Base-by-base conservation (phyloP, 202 grass and related monocot species). In the Dendrocalamus latiflorus region DNA sequence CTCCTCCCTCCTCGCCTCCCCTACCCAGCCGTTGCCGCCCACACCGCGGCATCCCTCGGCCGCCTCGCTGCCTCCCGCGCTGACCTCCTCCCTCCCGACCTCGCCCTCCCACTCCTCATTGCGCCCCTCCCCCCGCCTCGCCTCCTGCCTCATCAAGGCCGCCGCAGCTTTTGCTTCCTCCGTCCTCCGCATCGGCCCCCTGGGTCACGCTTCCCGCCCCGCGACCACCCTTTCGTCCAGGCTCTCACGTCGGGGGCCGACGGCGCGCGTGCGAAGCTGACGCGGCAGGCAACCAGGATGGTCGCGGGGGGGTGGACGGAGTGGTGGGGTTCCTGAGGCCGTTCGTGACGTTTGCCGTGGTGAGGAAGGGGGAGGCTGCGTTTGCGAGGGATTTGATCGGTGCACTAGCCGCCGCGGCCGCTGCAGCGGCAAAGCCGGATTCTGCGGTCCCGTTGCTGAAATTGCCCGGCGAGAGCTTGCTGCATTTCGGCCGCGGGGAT, bases 211-310 rank as follows among this genome's bases (percentile, higher is more conserved):
- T 80, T 83, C 88, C 82, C 48, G 51, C 81, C 83, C 16, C 84
- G 87, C 56, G 86, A 95, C 61, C 93, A 93, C 70, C 96, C 96
- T 0, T 99, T 99, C 51, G 78, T 99, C 70, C 89, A 97, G 90
- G 92, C 86, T 34, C 77, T 79, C 51, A 60, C 83, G 36, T 79
- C 88, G 20, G 88, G 85, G 28, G 86, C 83, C 57, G 87, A 81
- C 70, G 89, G 88, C 20, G 66, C 72, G 65, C 77, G 87, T 21
- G 68, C 76, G 60, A 93, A 99, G 91, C 75, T 99, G 18, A 55
- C 84, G 76, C 83, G 88, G 74, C 93, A 99, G 85, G 87, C 89
- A n/a, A 80, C 89, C 25, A 54, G 92, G 81, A 89, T 95, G 86
- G 85, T 91, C 15, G 53, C 47, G 72, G 65, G 15, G 80, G 87